Evolutionary conservation across 768 basidiomycete species (phyloP), one percentile per base, ranked within the genome.

Genomic region (Russula emetica): DNA sequence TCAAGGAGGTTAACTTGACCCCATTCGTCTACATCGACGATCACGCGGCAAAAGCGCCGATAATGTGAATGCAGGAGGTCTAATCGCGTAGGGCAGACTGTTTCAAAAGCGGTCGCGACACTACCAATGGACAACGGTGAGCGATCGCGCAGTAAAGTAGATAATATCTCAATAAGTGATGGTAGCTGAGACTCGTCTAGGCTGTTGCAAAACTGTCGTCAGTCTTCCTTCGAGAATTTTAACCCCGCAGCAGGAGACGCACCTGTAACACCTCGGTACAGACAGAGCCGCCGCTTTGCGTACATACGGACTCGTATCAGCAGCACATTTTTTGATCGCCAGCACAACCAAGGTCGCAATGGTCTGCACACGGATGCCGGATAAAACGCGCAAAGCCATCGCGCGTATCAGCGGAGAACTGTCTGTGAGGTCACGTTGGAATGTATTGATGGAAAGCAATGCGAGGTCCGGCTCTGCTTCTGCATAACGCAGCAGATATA

Each of bases 1-100:
- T 87, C 82, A 64, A 96, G 79, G 22, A 94, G 74, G 52, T 87
- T 83, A 7, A 89, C 83, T 74, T 98, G 97, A 0, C 94, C 94
- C 97, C 97, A 99, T 73, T 97, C 96, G 70, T 99, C 97, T 5
- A 88, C 86, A 70, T 99, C 94, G 38, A 93, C 81, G 2, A 98
- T 77, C n/a, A 90, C 78, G 49, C 82, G 80, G 71, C 94, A 97
- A 34, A 94, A 77, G 30, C 91, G 84, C 26, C 95, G 81, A 70
- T 91, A 99, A 68, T 97, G 91, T 20, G 82, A 81, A 70, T 99
- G 97, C 1, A 99, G 75, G 14, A 97, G 83, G 70, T 96, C 93
- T 14, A 95, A 81, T 51, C 88, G 82, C 0, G 88, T 87, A 0
- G 94, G 92, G 71, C 92, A 94, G n/a, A 98, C 83, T 0, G 84